A percentile compares a stretch with the other conserved stretches of the same genome.
Conservation (phyloP, 495 filamentous ascomycete genomes). For the Penicillium diatomitis region DNA sequence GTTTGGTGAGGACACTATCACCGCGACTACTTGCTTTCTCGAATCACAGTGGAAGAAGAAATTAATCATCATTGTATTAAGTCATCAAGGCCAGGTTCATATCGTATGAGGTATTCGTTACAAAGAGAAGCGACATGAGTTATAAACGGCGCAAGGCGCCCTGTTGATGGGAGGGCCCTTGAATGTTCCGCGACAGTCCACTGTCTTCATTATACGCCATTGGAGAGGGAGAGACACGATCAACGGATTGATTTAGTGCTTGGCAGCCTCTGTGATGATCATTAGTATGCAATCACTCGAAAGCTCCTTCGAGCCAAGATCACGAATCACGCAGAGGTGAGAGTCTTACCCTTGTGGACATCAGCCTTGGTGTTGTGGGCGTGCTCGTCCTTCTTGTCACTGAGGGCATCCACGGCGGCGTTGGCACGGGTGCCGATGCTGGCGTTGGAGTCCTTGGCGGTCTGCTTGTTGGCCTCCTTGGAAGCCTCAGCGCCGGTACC, state of each 20-base stretch:
- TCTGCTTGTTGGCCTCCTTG: conserved; percentile 16
- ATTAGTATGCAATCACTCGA: neutral
- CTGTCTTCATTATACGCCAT: neutral
- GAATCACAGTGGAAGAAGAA: neutral
- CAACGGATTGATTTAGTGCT: conserved; percentile 1
- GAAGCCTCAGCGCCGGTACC: conserved; percentile 12
- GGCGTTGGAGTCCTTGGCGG: conserved; percentile 14
- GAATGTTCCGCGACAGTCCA: neutral
- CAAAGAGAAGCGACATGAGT: neutral
- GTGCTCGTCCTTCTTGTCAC: conserved; percentile 15
- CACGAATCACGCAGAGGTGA: too few species aligned
- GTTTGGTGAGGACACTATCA: too few species aligned
- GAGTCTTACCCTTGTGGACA: conserved; percentile 14
- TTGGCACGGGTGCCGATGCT: conserved; percentile 9
- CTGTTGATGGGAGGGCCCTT: neutral
- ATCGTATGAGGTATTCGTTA: neutral
- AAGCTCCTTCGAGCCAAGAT: neutral
- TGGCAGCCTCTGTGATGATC: neutral
- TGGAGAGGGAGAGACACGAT: too few species aligned
- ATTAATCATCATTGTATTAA: neutral
- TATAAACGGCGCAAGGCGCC: neutral
- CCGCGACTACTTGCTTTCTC: too few species aligned
- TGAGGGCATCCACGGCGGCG: conserved; percentile 12
- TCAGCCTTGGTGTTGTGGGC: conserved; percentile 15
- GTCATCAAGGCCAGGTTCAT: neutral